Evolutionary conservation across 129 eudicot genomes (phyloP), one percentile per base, ranked within the genome.

Genomic region (Solidago caesia): DNA sequence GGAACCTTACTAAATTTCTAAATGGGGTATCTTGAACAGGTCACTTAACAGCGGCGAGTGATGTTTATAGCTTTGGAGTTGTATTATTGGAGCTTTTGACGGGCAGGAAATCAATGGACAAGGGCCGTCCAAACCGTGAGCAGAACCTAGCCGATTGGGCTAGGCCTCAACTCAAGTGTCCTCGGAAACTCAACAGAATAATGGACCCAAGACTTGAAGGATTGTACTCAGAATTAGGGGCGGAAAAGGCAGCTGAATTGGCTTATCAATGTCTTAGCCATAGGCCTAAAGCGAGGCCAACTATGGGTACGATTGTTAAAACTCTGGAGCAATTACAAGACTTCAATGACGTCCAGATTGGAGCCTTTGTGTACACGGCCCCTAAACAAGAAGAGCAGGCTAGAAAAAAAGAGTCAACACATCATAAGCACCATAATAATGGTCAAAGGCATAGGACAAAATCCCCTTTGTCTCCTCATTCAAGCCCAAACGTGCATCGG

Each of bases 61-160:
- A 92, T 68, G 98, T 92, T 3, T 92, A 90, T 67, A 90, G 98
- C 55, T 92, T 87, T 29, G 98, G 98, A 59, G 98, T 92, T 8
- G 86, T 92, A 44, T 88, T 93, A 0, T 63, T 90, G 52, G 98
- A 93, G 86, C 96, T 90, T 27, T 75, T 93, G 65, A 89, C 98
- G 0, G 98, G 98, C 4, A 67, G 89, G 53, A 86, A 82, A 81
- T 88, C 96, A 13, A 82, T 92, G 75, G 98, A 92, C 85, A 92
- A 84, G 56, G 76, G 44, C 11, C 92, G 96, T 11, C 88, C 96
- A 2, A 75, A 45, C 45, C 68, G 98, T 13, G 98, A 90, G 62
- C 90, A 88, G 43, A 87, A 82, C 75, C 81, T 92, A 46, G 95
- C 79, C 11, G 98, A 92, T 41, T 92, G 98, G 98, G 98, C 92